Percentiles rank a stretch among this genome's conserved stretches.
These are phyloP conservation scores for Cardiosporidium cionae DNA, from an alignment of 169 alveolate genomes.

Conservation along the genomic window DNA sequence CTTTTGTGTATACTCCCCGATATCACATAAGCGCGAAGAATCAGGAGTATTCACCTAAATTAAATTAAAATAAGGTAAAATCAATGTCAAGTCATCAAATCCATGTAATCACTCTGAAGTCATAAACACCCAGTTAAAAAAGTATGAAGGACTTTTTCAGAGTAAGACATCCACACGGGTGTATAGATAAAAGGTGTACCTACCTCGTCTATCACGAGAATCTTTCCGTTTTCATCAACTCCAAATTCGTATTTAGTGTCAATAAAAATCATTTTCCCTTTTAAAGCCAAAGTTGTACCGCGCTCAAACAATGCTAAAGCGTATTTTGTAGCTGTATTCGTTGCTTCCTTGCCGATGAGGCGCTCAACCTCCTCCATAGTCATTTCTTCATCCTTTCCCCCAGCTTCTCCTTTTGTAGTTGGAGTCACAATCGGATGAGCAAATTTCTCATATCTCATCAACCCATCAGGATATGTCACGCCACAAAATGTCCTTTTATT, in stretches of 20 bases:
- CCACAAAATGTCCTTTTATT: constrained; percentile 39
- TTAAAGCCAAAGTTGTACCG: constrained; percentile 1
- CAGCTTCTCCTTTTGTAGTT: constrained; percentile 40
- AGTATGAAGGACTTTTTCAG: too few relatives aligned
- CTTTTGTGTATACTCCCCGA: constrained; percentile 2
- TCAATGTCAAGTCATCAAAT: too few relatives aligned
- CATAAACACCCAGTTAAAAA: too few relatives aligned
- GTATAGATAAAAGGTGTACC: too few relatives aligned
- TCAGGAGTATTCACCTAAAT: too few relatives aligned
- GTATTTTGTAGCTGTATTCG: neutral
- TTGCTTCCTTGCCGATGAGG: neutral
- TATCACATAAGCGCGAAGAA: constrained; percentile 14
- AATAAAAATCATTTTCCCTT: constrained; percentile 10
- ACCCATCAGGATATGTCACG: constrained; percentile 23
- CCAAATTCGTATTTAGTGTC: constrained; percentile 46
- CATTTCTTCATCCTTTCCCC: constrained; percentile 29
- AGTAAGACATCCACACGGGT: too few relatives aligned
- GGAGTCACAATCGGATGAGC: constrained; percentile 38
- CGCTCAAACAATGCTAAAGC: neutral
- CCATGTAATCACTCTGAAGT: too few relatives aligned
- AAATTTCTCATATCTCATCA: constrained; percentile 36
- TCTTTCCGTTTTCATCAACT: constrained; percentile 28
- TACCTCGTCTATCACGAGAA: constrained; percentile 42
- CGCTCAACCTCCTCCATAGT: constrained; percentile 10
- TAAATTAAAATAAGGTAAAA: too few relatives aligned